A percentile compares a stretch with the other conserved stretches of the same genome.
phyloP scores from a whole-genome alignment of 208 protist genomes.

The Leishmania major region DNA sequence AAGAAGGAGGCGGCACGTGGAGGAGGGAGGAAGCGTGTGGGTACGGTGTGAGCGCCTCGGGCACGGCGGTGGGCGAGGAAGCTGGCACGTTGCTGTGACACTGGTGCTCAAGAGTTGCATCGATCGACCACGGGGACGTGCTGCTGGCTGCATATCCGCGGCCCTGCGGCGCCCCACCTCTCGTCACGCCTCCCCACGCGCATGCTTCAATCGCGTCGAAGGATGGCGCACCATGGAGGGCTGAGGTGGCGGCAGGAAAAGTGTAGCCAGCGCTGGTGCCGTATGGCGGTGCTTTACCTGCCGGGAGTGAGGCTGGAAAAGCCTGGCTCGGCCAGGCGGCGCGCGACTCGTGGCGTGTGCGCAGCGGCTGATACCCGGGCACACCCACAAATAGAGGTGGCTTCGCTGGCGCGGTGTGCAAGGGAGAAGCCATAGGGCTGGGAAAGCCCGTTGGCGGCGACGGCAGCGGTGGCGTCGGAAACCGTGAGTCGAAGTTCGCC shows the following conservation, averaged over 20 bases:
- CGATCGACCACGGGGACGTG: neutral
- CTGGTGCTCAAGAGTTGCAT: neutral
- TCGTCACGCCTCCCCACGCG: neutral
- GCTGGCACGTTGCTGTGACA: neutral
- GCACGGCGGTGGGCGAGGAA: neutral
- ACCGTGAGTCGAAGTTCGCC: neutral
- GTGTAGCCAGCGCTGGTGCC: neutral
- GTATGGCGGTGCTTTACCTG: neutral
- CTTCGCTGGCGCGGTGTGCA: neutral
- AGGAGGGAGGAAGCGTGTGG: neutral
- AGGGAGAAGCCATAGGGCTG: neutral
- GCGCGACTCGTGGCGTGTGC: neutral
- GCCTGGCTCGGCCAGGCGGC: neutral
- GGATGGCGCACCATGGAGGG: neutral
- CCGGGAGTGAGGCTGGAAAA: neutral
- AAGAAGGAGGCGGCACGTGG: conserved; percentile 7
- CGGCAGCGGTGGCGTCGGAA: neutral
- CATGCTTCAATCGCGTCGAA: neutral
- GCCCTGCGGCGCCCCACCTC: neutral
- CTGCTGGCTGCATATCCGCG: neutral
- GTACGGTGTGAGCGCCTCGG: neutral
- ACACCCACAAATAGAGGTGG: conserved; percentile 26
- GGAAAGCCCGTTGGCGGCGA: neutral
- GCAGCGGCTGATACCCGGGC: conserved; percentile 12
- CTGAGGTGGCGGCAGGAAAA: neutral